Base-by-base conservation (phyloP, 1,139 yeast genomes). In the Suhomyces bribrorum region DNA sequence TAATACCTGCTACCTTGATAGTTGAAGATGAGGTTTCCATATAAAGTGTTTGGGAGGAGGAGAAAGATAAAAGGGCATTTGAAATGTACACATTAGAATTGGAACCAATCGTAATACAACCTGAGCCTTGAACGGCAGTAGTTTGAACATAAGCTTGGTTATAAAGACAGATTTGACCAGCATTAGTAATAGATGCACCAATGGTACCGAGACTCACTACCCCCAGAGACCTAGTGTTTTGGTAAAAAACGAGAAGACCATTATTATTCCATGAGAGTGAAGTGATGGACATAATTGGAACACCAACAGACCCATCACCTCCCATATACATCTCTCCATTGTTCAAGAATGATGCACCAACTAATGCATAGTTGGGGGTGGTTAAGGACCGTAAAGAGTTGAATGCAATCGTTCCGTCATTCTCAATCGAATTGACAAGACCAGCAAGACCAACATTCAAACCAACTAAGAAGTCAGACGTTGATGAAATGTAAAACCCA, bases 121-220 rank as follows among this genome's bases (percentile, higher is more conserved):
- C 69, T 25, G 43, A 22, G 34, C 69, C 70, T 1, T 23, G 16
- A 29, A 64, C 52, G 13, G 36, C 37, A 16, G 64, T 53, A n/a
- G 56, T 37, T 43, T 62, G 67, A 26, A 44, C 46, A 43, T 57
- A 63, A 7, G 43, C 52, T 27, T 51, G 48, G 36, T 58, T 53
- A 27, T 46, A 43, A 30, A 63, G 51, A 53, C 69, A 64, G 37
- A 64, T 61, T 27, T 57, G 54, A 46, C 68, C 69, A 30, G 50
- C 49, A 39, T 64, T 64, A 17, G 48, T 49, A 26, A 66, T 54
- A 14, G 50, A 34, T 7, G 43, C 38, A 12, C 43, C 38, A 9
- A 53, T 34, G 16, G 48, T 38, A 24, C 68, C 66, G 16, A 61
- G 52, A 12, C 46, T 43, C 26, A 53, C 51, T 6, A 38, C 36